Base-by-base conservation (phyloP, 140 eudicot genomes). In the Erigeron philadelphicus region DNA sequence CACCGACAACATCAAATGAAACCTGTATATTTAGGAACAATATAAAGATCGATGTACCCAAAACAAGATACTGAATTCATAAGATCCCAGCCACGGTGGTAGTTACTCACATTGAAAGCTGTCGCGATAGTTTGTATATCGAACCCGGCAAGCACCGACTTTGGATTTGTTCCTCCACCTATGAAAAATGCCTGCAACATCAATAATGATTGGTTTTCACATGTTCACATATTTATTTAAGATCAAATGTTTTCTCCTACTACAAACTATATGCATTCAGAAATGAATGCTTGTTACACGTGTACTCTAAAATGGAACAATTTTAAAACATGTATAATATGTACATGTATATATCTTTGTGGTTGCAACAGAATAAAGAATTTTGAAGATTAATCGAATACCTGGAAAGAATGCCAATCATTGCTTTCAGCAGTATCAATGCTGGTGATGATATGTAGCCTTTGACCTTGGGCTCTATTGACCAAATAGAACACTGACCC, bases 401-500 rank as follows among this genome's bases (percentile, higher is more conserved):
- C 98, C 95, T 86, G 87, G 68, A 88, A 86, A 6, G 84, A 16
- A 40, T 75, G 77, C 84, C 77, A 81, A 15, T 72, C 84, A 23
- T 80, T 40, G 80, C 88, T 85, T 12, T 86, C 85, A 5, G 90
- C 69, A 0, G 90, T 78, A 54, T 86, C 93, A 11, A 93, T 83
- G 84, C 95, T 81, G 77, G 88, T 75, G 66, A 89, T 83, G 57
- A 76, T 66, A 16, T 81, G 90, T n/a, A 93, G 83, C 57, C 87
- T 70, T 66, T 93, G 96, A 3, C 87, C 90, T 59, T 83, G 84
- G 1, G 77, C 95, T 1, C 70, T 67, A 31, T 93, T 93, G 5
- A 75, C 83, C 16, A 93, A 7, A 75, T 93, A 93, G 63, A 93
- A 93, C 1, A 86, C 78, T 10, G 93, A 89, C 11, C 98, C 98